These are phyloP conservation scores for Agaricus subrufescens DNA, from an alignment of 768 basidiomycete species.

Conservation along the genomic window DNA sequence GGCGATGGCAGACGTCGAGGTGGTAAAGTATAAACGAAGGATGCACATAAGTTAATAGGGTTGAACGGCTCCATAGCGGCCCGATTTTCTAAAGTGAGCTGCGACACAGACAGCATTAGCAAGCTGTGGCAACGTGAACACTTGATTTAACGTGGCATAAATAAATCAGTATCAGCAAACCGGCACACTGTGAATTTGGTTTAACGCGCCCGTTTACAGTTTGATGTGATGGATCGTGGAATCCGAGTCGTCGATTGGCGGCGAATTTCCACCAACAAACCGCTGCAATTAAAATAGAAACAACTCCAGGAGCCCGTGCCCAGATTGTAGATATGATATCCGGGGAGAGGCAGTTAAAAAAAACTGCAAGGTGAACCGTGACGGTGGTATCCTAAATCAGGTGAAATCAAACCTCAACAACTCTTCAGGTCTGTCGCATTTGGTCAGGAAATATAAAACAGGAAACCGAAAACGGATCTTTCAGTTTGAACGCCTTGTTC, in stretches of 20 bases:
- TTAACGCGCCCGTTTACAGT: constrained; percentile 13
- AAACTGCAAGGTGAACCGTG: neutral
- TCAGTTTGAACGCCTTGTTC: too few species aligned
- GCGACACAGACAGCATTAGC: neutral
- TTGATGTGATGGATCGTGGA: constrained; percentile 20
- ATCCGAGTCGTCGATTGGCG: neutral
- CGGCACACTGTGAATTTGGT: neutral
- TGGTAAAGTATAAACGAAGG: constrained; percentile 8
- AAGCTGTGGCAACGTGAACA: too few species aligned
- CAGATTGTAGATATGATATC: neutral
- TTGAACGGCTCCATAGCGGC: neutral
- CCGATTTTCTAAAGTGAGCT: neutral
- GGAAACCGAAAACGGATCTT: too few species aligned
- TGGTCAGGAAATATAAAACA: neutral
- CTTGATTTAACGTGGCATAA: too few species aligned
- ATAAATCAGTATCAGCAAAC: too few species aligned
- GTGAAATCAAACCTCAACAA: neutral
- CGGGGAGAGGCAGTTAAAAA: neutral
- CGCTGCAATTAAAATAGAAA: neutral
- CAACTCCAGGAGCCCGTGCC: neutral
- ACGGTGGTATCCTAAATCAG: neutral
- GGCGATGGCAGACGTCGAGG: neutral
- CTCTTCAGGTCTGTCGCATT: neutral
- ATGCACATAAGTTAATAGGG: neutral
- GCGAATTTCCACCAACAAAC: neutral